Base-by-base conservation (phyloP, 257 asterid species). In the Verbena officinalis region DNA sequence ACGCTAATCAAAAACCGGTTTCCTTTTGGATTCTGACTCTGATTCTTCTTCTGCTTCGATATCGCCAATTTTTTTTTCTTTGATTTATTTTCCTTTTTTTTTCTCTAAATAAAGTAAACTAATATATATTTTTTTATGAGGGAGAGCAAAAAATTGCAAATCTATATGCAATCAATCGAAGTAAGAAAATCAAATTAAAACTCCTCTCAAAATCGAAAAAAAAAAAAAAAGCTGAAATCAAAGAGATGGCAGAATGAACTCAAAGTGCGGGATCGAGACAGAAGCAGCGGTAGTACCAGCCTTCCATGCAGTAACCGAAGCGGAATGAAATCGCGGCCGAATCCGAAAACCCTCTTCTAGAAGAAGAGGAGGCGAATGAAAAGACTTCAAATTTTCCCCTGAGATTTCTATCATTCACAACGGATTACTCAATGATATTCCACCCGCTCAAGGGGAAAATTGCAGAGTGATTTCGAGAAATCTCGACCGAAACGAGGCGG, bases 231-330 rank as follows among this genome's bases (percentile, higher is more conserved):
- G n/a, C n/a, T 30, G 3, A 30, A 30, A 30, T 30, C 7, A 30
- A 30, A 30, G 3, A 2, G 36, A 30, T 30, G 15, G 33, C 13
- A 48, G 48, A 42, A 42, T 46, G 7, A 62, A 7, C 7, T 22
- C 20, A 36, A 43, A 10, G 36, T 30, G 39, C 56, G 83, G 97
- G 98, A 78, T 92, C 96, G 62, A 85, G 64, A 65, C 96, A 96
- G 42, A 84, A 73, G 95, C 98, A 91, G 78, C 96, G 96, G 74
- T 73, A 89, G 83, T 91, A 83, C 98, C 98, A 91, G 92, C 91
- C 98, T 76, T 81, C 86, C 79, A 84, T 89, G 86, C 94, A 91
- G 63, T 86, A 91, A 3, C 91, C 94, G 55, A 90, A 85, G 43
- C 83, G 79, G 84, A 85, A 78, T 24, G n/a, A n/a, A n/a, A n/a